Base-by-base conservation (phyloP, 306 rosid species). In the Quercus agrifolia region DNA sequence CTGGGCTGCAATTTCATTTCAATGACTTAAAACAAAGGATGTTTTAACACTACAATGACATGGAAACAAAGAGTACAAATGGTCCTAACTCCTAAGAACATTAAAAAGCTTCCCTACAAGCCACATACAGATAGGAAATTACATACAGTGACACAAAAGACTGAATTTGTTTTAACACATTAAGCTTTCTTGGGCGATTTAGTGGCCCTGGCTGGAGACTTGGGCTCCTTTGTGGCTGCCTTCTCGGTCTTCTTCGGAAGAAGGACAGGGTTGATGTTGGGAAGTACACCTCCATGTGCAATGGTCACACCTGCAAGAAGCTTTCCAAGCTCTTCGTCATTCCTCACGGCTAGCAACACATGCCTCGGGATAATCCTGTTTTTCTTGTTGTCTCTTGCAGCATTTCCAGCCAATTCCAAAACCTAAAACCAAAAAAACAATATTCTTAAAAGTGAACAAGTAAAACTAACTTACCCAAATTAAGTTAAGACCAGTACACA, bases 331-430 rank as follows among this genome's bases (percentile, higher is more conserved):
- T 88, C 91, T 68, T 88, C 91, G 31, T 88, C 89, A 30, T 85
- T 88, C 75, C 87, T 88, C 79, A 85, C 84, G 0, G 91, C 91
- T 75, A 88, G 74, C 4, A 85, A 73, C 54, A 88, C 82, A 38
- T 70, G 91, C 81, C 91, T 78, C 13, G 90, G 87, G 59, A 78
- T 83, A 23, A 86, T 86, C 71, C 87, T 74, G 35, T 76, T 87
- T 76, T 81, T 88, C 74, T 88, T 85, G 80, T 83, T 88, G 55
- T 88, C 89, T 55, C 89, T 80, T 5, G 87, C 89, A 44, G 89
- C 91, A 88, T 88, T 88, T 23, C 89, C 91, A 69, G 91, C 89
- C 68, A 88, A 15, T 72, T 88, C 91, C 87, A 85, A 74, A 72
- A 88, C 89, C 91, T 88, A 81, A 21, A 63, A 15, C 1, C 2